A percentile compares a stretch with the other conserved stretches of the same genome.
Conservation (phyloP, 257 asterid genomes). For the Solanum lignicaule region DNA sequence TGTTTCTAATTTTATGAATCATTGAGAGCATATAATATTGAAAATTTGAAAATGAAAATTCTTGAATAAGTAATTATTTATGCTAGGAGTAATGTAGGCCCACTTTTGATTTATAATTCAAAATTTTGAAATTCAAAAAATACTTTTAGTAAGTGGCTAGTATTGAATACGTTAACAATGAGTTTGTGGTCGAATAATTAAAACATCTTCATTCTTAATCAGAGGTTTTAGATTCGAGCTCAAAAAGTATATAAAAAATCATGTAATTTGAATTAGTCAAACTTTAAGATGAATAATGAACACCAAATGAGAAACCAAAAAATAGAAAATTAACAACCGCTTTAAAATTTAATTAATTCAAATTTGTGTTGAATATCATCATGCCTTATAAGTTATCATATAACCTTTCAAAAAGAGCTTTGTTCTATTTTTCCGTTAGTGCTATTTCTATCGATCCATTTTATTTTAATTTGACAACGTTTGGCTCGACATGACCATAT, state of each 20-base stretch:
- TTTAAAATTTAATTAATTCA: neutral
- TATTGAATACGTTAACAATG: neutral
- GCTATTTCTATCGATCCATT: neutral
- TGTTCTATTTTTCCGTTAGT: too few species aligned
- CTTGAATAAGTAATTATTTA: constrained; percentile 15
- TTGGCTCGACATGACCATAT: neutral
- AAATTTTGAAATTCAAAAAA: neutral
- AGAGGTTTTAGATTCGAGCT: too few species aligned
- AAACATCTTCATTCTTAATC: too few species aligned
- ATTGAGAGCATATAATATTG: constrained; percentile 10
- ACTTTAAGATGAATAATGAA: too few species aligned
- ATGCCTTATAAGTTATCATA: neutral
- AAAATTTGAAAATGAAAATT: constrained; percentile 4
- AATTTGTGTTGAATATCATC: neutral
- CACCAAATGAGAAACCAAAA: neutral
- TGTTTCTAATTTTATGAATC: neutral
- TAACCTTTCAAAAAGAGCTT: neutral
- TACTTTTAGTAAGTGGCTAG: neutral
- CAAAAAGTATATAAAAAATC: too few species aligned
- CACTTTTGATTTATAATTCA: constrained; percentile 5
- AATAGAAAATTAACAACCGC: neutral
- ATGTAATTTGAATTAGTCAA: neutral
- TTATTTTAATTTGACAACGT: neutral
- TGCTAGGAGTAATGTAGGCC: constrained; percentile 7
- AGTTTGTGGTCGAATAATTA: too few species aligned